These are phyloP conservation scores for Silene noctiflora DNA, from an alignment of 179 eudicot genomes.

Conservation along the genomic window DNA sequence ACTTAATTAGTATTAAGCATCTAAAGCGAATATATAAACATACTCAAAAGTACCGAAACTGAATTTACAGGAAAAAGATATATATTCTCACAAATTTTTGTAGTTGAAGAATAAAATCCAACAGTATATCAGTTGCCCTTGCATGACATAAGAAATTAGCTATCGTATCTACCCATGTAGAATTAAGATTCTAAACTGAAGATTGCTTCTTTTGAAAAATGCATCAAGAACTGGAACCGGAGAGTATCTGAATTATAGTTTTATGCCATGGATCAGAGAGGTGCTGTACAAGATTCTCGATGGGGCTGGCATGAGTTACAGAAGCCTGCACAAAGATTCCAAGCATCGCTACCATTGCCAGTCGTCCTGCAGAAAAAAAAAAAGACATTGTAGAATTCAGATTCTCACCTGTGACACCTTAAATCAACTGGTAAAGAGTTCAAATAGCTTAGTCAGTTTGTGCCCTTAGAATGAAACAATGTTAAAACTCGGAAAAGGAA, in stretches of 20 bases:
- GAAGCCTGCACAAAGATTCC: slow-evolving; percentile 85
- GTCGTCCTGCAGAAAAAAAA: slow-evolving; percentile 48
- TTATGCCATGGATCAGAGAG: slow-evolving; percentile 90
- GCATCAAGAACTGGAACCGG: slow-evolving; percentile 29
- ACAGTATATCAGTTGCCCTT: not conserved
- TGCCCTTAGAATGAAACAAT: no score
- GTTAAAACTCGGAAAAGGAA: no score
- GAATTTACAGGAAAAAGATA: not conserved
- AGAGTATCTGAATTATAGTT: slow-evolving; percentile 62
- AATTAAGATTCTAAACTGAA: no score
- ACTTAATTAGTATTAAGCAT: no score
- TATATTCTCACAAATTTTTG: not conserved
- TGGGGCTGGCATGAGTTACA: slow-evolving; percentile 74
- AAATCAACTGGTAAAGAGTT: not conserved
- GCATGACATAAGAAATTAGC: not conserved
- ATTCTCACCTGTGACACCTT: not conserved
- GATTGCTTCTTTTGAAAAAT: not conserved
- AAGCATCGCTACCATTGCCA: slow-evolving; percentile 93
- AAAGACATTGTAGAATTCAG: not conserved
- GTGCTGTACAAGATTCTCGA: slow-evolving; percentile 72
- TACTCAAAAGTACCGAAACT: not conserved
- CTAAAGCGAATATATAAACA: not conserved
- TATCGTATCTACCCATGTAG: no score
- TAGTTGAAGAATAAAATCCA: not conserved
- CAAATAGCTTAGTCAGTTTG: no score